Conservation (phyloP, 2,329 filamentous ascomycete species). For the Furcasterigmium sp. region DNA sequence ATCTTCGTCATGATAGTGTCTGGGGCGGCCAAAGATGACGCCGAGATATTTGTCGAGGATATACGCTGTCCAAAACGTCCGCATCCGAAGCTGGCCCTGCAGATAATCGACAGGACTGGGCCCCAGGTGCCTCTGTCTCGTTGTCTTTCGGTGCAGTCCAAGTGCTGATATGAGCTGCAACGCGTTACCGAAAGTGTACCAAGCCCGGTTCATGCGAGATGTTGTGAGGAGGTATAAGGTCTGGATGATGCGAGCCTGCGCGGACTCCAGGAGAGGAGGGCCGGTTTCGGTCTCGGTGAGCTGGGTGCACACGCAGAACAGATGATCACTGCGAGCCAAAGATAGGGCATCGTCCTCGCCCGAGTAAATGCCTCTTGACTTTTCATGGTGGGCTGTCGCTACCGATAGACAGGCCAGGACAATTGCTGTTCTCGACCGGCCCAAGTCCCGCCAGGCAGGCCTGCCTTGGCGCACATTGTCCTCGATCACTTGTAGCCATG, state of each 20-base stretch:
- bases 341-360: conserved; percentile 18
- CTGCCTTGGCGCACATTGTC: conserved; percentile 27
- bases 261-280: conserved; percentile 34
- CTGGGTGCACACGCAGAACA: conserved; percentile 33
- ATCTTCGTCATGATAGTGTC: conserved; percentile 58
- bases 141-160: conserved; percentile 30
- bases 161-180: conserved; percentile 43
- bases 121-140: conserved; percentile 17
- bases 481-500: conserved; percentile 38
- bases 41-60: conserved; percentile 58
- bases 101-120: conserved; percentile 31
- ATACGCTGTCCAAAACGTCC: conserved; percentile 59
- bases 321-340: conserved; percentile 27
- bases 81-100: conserved; percentile 45
- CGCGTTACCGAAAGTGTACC: conserved; percentile 53
- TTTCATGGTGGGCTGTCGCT: conserved; percentile 38
- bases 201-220: conserved; percentile 53
- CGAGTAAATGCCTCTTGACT: conserved; percentile 19
- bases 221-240: conserved; percentile 53
- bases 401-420: conserved; percentile 43
- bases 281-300: conserved; percentile 24
- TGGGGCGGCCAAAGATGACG: conserved; percentile 56
- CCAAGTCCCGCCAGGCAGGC: conserved; percentile 31
- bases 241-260: conserved; percentile 51
- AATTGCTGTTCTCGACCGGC: conserved; percentile 38